These are phyloP conservation scores for Phytophthora kernoviae DNA, from an alignment of 352 stramenopile species.

Conservation along the genomic window DNA sequence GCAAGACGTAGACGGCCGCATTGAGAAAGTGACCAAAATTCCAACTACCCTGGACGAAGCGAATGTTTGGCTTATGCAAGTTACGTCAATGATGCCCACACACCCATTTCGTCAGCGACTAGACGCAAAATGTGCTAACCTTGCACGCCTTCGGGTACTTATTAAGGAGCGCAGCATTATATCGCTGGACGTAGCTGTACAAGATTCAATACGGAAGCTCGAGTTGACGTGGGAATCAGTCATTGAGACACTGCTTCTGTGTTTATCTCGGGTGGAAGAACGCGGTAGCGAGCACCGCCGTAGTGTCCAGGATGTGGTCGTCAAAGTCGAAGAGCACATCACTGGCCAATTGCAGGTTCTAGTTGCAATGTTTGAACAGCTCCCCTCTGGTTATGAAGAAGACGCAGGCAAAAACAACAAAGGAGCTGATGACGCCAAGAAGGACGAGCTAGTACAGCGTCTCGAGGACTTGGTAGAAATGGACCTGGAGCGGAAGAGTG, in stretches of 20 bases:
- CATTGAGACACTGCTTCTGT: slow-evolving; percentile 66
- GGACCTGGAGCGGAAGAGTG: slow-evolving; percentile 48
- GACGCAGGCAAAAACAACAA: neutral
- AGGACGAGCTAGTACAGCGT: slow-evolving; percentile 39
- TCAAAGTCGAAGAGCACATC: slow-evolving; percentile 53
- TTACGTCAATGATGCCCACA: slow-evolving; percentile 58
- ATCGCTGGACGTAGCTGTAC: slow-evolving; percentile 12
- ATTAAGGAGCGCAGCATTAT: slow-evolving; percentile 34
- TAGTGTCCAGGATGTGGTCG: slow-evolving; percentile 55
- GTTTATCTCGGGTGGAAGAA: slow-evolving; percentile 60
- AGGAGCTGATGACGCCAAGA: neutral
- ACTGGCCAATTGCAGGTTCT: slow-evolving; percentile 40
- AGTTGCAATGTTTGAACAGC: slow-evolving; percentile 36
- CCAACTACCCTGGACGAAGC: slow-evolving; percentile 57
- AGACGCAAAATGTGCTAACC: slow-evolving; percentile 57
- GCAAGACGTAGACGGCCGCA: slow-evolving; percentile 50
- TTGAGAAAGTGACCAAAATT: slow-evolving; percentile 69
- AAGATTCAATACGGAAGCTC: slow-evolving; percentile 43
- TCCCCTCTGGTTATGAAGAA: slow-evolving; percentile 40
- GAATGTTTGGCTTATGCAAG: slow-evolving; percentile 49
- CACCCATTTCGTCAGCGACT: slow-evolving; percentile 57
- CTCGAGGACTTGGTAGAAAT: slow-evolving; percentile 59
- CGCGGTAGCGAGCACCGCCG: slow-evolving; percentile 64
- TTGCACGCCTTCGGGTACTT: slow-evolving; percentile 45
- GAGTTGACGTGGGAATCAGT: slow-evolving; percentile 69